A percentile compares a stretch with the other conserved stretches of the same genome.
Conservation (phyloP, 1,284 basidiomycete species). For the Phaffia rhodozyma region DNA sequence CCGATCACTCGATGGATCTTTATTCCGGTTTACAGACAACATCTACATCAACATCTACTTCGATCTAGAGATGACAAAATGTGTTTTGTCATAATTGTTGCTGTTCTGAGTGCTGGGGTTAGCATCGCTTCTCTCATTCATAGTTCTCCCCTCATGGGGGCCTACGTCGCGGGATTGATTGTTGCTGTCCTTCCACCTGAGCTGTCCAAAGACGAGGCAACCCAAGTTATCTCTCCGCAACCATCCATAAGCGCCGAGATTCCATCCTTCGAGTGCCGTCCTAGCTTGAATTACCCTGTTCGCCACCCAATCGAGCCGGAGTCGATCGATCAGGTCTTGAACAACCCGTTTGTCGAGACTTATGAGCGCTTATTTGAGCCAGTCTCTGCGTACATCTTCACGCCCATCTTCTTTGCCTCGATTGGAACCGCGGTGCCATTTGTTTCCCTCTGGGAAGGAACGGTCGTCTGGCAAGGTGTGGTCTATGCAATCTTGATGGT, state of each 20-base stretch:
- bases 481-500: slow-evolving; percentile 43
- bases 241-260: too few relatives aligned
- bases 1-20: slow-evolving; percentile 27
- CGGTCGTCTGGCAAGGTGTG: slow-evolving; percentile 42
- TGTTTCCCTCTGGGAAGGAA: slow-evolving; percentile 39
- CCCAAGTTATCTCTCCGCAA: too few relatives aligned
- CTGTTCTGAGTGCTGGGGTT: slow-evolving; percentile 21
- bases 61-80: not conserved
- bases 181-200: slow-evolving; percentile 20
- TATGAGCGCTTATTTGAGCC: slow-evolving; percentile 34
- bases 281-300: slow-evolving; percentile 1
- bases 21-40: slow-evolving; percentile 24
- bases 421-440: slow-evolving; percentile 48
- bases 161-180: slow-evolving; percentile 38
- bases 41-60: not conserved
- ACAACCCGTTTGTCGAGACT: slow-evolving; percentile 20
- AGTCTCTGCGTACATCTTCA: slow-evolving; percentile 36
- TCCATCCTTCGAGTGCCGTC: not conserved
- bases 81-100: slow-evolving; percentile 12
- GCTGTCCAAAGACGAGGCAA: too few relatives aligned
- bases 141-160: slow-evolving; percentile 39
- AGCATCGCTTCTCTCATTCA: slow-evolving; percentile 27
- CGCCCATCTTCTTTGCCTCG: slow-evolving; percentile 46
- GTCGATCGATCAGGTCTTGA: not conserved
- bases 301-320: slow-evolving; percentile 8